Base-by-base conservation (phyloP, 2,329 filamentous ascomycete genomes). In the Hypomyces rosellus region DNA sequence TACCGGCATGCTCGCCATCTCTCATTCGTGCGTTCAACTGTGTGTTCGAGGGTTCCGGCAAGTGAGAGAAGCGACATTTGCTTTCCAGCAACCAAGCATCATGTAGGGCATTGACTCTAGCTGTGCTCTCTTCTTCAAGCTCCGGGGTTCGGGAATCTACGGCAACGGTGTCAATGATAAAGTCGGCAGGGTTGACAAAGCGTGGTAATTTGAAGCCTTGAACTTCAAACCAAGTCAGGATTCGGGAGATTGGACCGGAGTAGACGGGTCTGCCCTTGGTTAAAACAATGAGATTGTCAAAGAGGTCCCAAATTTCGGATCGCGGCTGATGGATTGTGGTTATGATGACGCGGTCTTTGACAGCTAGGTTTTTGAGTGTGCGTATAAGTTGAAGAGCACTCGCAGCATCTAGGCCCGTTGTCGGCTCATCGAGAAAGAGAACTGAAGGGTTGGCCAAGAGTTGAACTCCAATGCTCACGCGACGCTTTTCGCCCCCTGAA, bases 181-280 rank as follows among this genome's bases (percentile, higher is more conserved):
- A 86, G 57, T 91, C 87, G 2, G 87, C 87, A 0, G 88, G 87
- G 57, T 91, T 91, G 42, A 88, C 85, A 58, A 89, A 89, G 0
- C 80, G 70, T 0, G 85, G 86, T 40, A 89, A 68, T 12, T 77
- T 68, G 55, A 84, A 77, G 0, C 83, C 85, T 9, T 77, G 68
- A 3, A 64, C 60, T 8, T 76, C 74, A 56, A 91, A 89, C 73
- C 88, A 85, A 0, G 77, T 67, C 4, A 88, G 63, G 44, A 81
- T 85, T 2, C 76, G 73, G 4, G 71, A 65, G 25, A 77, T 74
- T 1, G 72, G 68, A 0, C 86, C 87, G 18, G 82, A 84, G 59
- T 85, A 91, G 0, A 89, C 78, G 0, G 84, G 80, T 33, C 76
- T 78, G 0, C 87, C 87, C 57, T 75, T 77, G 2, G 84, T 82